Evolutionary conservation across 2,329 filamentous ascomycete genomes (phyloP).

Genomic region (Fusarium pseudograminearum): DNA sequence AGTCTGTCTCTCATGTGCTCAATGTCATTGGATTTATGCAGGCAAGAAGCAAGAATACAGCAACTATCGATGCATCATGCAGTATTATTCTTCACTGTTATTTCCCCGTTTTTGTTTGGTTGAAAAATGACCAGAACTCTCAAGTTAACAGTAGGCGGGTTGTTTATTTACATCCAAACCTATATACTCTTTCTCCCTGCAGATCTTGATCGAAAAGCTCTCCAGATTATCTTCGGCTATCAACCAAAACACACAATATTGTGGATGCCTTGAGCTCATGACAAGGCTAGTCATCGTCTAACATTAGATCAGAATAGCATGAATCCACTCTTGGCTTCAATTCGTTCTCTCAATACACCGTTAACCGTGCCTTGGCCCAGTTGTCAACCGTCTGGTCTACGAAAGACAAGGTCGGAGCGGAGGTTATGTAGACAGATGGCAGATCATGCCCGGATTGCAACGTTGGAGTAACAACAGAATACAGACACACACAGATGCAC

Average conservation of each 20-base stretch:
- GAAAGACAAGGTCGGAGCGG: background rate
- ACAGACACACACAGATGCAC: background rate
- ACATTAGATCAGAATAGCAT: conserved; percentile 7
- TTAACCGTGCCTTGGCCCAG: background rate
- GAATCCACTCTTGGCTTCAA: conserved; percentile 20
- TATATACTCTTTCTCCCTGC: conserved; percentile 12
- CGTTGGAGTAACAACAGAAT: background rate
- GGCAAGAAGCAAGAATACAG: conserved; percentile 14
- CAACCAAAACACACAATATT: conserved; percentile 25
- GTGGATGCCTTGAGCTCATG: conserved; percentile 21
- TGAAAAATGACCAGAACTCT: background rate
- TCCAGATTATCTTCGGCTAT: conserved; percentile 18
- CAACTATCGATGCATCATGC: conserved; percentile 19
- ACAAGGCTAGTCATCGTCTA: conserved; percentile 9
- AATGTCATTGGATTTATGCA: conserved; percentile 24
- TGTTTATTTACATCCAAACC: conserved; percentile 12
- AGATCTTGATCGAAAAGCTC: conserved; percentile 17
- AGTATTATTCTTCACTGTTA: background rate
- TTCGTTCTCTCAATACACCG: background rate
- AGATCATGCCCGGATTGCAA: conserved; percentile 1
- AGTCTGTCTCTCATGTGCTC: conserved; percentile 27
- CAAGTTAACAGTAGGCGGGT: background rate
- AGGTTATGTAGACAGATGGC: background rate
- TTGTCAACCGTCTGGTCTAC: background rate
- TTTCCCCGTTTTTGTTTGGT: background rate